Base-by-base conservation (phyloP, 768 basidiomycete genomes). In the Boletus tylopilopsis region DNA sequence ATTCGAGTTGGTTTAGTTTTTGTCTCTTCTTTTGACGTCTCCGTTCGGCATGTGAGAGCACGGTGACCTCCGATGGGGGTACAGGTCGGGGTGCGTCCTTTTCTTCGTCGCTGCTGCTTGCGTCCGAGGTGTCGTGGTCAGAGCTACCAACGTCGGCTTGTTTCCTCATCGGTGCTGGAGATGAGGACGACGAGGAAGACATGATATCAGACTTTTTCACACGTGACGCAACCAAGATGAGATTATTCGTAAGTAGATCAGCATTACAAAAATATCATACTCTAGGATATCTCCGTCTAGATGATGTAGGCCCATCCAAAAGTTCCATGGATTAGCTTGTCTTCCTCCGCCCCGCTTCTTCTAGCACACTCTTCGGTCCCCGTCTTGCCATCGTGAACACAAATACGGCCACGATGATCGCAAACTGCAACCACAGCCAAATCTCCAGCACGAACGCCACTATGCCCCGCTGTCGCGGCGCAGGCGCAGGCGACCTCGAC, bases 371-470 rank as follows among this genome's bases (percentile, higher is more conserved):
- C 69, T 82, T 84, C 6, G 89, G 89, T 3, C 90, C 89, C 18
- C 80, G 75, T 67, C 74, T 81, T 50, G 87, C 87, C 83, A 90
- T 87, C 29, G 86, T 80, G 76, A 81, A 90, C 46, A 93, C 64
- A 66, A 92, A 92, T 45, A 90, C 82, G 35, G 84, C 47, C 27
- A 91, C 75, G 54, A 93, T 81, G 52, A 90, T 74, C 8, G 66
- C 72, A 61, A 92, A 90, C 66, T 93, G 90, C 51, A 90, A 64
- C 87, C 89, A 90, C 54, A 92, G 66, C 90, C 90, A 92, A 19
- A 87, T 63, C 68, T 90, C 86, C 42, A 92, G 58, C 55, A 90
- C 64, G 42, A 85, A 68, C 34, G 63, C 68, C 29, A 71, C 69
- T 19, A 74, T 53, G 7, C 67, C 60, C 6, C 73, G 69, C 15